A percentile compares a stretch with the other conserved stretches of the same genome.
Evolutionary conservation across 192 early-diverging fungal genomes (phyloP).

Genomic region (Umbelopsis isabellina): DNA sequence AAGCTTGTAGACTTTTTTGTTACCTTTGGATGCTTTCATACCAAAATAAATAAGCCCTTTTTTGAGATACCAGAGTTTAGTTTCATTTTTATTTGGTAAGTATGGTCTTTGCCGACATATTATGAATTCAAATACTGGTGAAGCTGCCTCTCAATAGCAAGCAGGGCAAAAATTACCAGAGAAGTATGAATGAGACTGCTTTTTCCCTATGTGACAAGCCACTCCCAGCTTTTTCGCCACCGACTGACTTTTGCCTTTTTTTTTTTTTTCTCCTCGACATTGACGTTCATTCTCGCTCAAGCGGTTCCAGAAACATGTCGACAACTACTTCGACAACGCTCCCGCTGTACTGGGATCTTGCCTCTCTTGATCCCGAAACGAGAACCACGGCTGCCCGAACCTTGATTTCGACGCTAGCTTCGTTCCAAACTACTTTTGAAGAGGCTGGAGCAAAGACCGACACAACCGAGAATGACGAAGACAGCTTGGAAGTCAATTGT

Average conservation of each 20-base stretch:
- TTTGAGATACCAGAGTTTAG: too few species aligned
- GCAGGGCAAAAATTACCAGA: too few species aligned
- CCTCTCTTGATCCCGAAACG: constrained; percentile 37
- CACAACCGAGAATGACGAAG: constrained; percentile 52
- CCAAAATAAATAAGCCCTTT: too few species aligned
- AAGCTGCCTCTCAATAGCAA: too few species aligned
- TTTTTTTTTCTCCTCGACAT: constrained; percentile 27
- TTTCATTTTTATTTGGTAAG: too few species aligned
- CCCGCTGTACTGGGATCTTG: constrained; percentile 48
- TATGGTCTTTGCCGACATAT: too few species aligned
- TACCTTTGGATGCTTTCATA: too few species aligned
- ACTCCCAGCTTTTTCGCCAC: neutral
- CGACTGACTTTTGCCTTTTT: neutral
- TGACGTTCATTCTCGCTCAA: constrained; percentile 14
- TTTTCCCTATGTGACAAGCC: neutral
- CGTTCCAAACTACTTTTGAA: constrained; percentile 36
- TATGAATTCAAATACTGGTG: too few species aligned
- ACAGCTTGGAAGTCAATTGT: constrained; percentile 64
- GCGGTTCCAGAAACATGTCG: constrained; percentile 23
- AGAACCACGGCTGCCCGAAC: constrained; percentile 33
- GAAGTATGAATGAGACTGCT: neutral
- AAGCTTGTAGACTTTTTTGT: too few species aligned
- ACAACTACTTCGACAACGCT: constrained; percentile 41
- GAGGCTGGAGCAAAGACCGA: constrained; percentile 7
- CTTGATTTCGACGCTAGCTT: constrained; percentile 33